Conservation (phyloP, 305 asterid genomes). For the Solanum hybrid region DNA sequence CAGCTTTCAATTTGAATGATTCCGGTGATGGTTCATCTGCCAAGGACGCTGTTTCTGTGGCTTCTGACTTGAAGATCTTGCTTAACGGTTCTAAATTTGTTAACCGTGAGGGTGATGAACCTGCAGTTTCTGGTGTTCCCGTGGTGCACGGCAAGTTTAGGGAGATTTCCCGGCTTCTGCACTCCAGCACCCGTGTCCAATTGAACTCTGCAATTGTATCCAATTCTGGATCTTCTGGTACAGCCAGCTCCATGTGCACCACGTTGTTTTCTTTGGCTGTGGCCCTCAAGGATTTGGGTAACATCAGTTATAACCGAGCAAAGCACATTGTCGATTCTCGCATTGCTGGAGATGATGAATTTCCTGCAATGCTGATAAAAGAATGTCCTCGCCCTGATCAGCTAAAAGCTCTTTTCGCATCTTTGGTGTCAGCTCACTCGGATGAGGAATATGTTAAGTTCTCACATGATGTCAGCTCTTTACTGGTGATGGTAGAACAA, state of each 20-base stretch:
- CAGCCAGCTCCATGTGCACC: constrained; percentile 34
- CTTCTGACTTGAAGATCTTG: constrained; percentile 61
- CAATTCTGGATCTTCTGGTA: constrained; percentile 14
- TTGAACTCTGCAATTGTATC: constrained; percentile 62
- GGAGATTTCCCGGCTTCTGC: constrained; percentile 44
- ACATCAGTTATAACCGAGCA: constrained; percentile 37
- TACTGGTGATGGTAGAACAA: constrained; percentile 43
- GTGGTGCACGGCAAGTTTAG: constrained; percentile 57
- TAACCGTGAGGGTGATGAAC: constrained; percentile 23
- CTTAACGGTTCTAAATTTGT: constrained; percentile 67
- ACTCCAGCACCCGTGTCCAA: constrained; percentile 53
- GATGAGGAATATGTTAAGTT: constrained; percentile 34
- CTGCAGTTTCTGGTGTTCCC: constrained; percentile 50
- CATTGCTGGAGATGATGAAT: constrained; percentile 12
- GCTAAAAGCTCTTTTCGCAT: constrained; percentile 23
- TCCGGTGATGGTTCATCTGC: constrained; percentile 84
- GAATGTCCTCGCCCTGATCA: constrained; percentile 8
- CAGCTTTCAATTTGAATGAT: constrained; percentile 58
- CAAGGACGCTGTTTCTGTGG: constrained; percentile 81
- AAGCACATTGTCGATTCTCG: constrained; percentile 32
- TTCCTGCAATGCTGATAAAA: constrained; percentile 8
- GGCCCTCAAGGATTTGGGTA: constrained; percentile 47
- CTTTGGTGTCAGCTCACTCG: constrained; percentile 25
- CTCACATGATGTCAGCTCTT: constrained; percentile 33
- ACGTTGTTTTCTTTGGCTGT: constrained; percentile 41